A percentile compares a stretch with the other conserved stretches of the same genome.
These are phyloP conservation scores for Macadamia integrifolia DNA, from an alignment of 164 flowering plant genomes.

Conservation along the genomic window DNA sequence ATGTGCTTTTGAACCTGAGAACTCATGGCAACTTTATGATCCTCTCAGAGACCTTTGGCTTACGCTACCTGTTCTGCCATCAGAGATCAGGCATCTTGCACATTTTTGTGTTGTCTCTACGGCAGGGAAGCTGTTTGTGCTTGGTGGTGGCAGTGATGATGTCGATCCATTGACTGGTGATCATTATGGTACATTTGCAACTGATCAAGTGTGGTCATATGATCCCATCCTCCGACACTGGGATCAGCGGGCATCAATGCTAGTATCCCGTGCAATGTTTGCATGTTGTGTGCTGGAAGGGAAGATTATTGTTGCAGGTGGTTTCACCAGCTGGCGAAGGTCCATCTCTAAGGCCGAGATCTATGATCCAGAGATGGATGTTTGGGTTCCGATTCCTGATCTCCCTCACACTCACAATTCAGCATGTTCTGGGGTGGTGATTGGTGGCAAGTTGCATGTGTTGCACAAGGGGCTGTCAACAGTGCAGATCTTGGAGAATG, in stretches of 20 bases:
- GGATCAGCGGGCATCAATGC: slow-evolving; percentile 68
- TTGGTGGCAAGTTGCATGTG: slow-evolving; percentile 74
- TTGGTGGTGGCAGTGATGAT: slow-evolving; percentile 94
- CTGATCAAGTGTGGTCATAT: slow-evolving; percentile 90
- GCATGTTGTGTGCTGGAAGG: slow-evolving; percentile 86
- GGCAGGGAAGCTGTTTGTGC: slow-evolving; percentile 74
- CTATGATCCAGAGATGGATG: slow-evolving; percentile 78
- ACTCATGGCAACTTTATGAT: slow-evolving; percentile 89
- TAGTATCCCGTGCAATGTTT: slow-evolving; percentile 88
- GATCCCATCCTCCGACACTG: slow-evolving; percentile 63
- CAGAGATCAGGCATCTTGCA: slow-evolving; percentile 72
- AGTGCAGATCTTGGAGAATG: slow-evolving; percentile 62
- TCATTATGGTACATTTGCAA: slow-evolving; percentile 86
- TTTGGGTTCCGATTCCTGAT: slow-evolving; percentile 75
- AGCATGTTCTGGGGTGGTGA: slow-evolving; percentile 72
- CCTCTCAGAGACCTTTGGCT: slow-evolving; percentile 76
- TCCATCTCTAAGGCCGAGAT: slow-evolving; percentile 81
- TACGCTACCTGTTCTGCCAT: slow-evolving; percentile 78
- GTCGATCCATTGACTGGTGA: slow-evolving; percentile 92
- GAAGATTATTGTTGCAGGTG: slow-evolving; percentile 88
- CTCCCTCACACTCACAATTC: slow-evolving; percentile 73
- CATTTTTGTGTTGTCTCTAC: slow-evolving; percentile 75
- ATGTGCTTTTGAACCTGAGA: slow-evolving; percentile 81
- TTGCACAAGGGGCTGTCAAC: slow-evolving; percentile 82
- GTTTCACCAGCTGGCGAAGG: slow-evolving; percentile 74